A percentile compares a stretch with the other conserved stretches of the same genome.
Evolutionary conservation across 2,329 filamentous ascomycete genomes (phyloP).

Genomic region (Epichloe gansuensis): DNA sequence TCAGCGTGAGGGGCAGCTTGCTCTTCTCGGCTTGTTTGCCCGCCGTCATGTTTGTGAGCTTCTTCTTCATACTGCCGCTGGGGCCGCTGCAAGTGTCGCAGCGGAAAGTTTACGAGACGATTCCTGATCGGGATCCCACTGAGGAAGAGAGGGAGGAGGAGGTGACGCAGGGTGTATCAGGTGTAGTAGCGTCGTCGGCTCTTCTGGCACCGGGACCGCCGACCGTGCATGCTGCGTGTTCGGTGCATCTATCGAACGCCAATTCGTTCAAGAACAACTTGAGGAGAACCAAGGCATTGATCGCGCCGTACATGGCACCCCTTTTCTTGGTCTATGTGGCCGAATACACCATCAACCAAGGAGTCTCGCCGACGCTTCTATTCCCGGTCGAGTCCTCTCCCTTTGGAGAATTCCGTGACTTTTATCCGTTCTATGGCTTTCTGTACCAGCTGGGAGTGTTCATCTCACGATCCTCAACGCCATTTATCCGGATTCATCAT

Average conservation of each 20-base stretch:
- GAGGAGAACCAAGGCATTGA: conserved; percentile 52
- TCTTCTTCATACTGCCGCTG: conserved; percentile 68
- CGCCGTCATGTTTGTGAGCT: conserved; percentile 69
- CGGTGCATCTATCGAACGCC: conserved; percentile 15
- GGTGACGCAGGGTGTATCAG: neutral
- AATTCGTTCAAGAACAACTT: conserved; percentile 39
- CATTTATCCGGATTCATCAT: conserved; percentile 68
- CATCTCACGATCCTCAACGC: conserved; percentile 80
- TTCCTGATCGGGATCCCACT: conserved; percentile 30
- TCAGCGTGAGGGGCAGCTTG: conserved; percentile 62
- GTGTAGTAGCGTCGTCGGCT: conserved; percentile 32
- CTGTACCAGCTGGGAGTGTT: conserved; percentile 95
- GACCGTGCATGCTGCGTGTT: conserved; percentile 27
- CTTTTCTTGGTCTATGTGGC: conserved; percentile 86
- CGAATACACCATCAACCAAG: conserved; percentile 97
- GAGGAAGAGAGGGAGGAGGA: conserved; percentile 23
- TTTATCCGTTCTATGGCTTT: conserved; percentile 90
- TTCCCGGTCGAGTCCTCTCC: conserved; percentile 69
- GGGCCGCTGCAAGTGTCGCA: conserved; percentile 44
- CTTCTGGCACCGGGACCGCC: conserved; percentile 33
- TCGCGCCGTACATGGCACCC: conserved; percentile 78
- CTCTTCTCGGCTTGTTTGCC: conserved; percentile 70
- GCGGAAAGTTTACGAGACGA: conserved; percentile 38
- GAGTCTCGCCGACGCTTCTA: conserved; percentile 76
- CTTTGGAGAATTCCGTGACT: conserved; percentile 69